phyloP scores from a whole-genome alignment of 805 yeast species.

The Crinitomyces ghanaensis region DNA sequence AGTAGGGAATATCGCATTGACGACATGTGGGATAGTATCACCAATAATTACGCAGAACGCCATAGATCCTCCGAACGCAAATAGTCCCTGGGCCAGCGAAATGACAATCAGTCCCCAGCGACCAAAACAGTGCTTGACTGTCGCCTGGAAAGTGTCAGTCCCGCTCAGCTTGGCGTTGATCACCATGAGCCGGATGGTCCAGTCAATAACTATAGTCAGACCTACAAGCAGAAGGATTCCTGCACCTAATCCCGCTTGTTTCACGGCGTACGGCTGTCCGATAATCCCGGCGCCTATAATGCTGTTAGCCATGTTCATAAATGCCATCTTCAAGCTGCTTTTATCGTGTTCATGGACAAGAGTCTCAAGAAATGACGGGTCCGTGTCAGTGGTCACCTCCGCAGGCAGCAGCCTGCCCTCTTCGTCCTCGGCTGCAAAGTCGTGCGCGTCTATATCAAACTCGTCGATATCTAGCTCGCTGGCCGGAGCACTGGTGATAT shows the following conservation, averaged over 20 bases:
- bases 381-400: conserved; percentile 6
- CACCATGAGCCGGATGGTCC: conserved; percentile 72
- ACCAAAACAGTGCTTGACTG: conserved; percentile 74
- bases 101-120: conserved; percentile 54
- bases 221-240: conserved; percentile 51
- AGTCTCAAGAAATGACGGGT: conserved; percentile 8
- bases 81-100: conserved; percentile 67
- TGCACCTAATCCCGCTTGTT: conserved; percentile 67
- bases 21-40: conserved; percentile 86
- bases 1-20: conserved; percentile 50
- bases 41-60: conserved; percentile 94
- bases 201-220: conserved; percentile 67
- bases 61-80: conserved; percentile 90
- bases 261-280: conserved; percentile 84
- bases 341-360: conserved; percentile 23
- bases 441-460: conserved; percentile 7
- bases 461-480: no score
- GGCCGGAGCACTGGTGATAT: no score
- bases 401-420: conserved; percentile 6
- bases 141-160: conserved; percentile 70
- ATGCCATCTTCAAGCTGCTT: conserved; percentile 70
- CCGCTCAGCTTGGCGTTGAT: conserved; percentile 71
- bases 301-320: conserved; percentile 94
- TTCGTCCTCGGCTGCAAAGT: conserved; percentile 2
- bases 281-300: conserved; percentile 94